phyloP scores from a whole-genome alignment of 148 eudicot species.

The Camellia sinensis region DNA sequence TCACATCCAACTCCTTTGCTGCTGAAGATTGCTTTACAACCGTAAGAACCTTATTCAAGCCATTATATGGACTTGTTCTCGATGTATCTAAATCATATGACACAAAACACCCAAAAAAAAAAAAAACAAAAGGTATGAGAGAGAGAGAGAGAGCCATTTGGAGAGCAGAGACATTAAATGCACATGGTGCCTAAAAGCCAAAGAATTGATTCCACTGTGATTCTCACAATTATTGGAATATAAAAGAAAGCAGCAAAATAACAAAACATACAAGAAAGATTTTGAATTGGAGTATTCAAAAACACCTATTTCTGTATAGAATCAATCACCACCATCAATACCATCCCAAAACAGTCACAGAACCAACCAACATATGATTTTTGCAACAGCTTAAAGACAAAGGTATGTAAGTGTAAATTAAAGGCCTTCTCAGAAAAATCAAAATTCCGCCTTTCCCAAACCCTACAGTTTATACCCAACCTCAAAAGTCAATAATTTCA shows the following conservation, averaged over 20 bases:
- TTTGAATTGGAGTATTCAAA: background rate
- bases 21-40: slow-evolving; percentile 18
- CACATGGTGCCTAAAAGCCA: background rate
- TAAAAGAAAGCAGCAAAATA: slow-evolving; percentile 1
- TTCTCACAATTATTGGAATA: background rate
- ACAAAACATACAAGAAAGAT: background rate
- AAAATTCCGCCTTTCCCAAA: background rate
- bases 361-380: slow-evolving; percentile 4
- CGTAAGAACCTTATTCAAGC: slow-evolving; percentile 12
- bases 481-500: background rate
- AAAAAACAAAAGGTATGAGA: background rate
- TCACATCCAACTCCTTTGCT: slow-evolving; percentile 13
- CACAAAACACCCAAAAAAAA: background rate
- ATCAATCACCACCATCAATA: background rate
- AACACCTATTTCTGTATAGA: background rate
- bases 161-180: background rate
- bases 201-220: slow-evolving; percentile 1
- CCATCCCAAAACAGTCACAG: slow-evolving; percentile 5
- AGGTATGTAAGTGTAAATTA: background rate
- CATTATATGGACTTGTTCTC: slow-evolving; percentile 3
- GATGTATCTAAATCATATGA: slow-evolving; percentile 12
- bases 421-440: background rate
- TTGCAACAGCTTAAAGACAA: background rate
- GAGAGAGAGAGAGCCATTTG: background rate
- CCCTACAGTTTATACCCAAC: background rate